These are phyloP conservation scores for Monascus ruber DNA, from an alignment of 2,329 filamentous ascomycete species.

Conservation along the genomic window DNA sequence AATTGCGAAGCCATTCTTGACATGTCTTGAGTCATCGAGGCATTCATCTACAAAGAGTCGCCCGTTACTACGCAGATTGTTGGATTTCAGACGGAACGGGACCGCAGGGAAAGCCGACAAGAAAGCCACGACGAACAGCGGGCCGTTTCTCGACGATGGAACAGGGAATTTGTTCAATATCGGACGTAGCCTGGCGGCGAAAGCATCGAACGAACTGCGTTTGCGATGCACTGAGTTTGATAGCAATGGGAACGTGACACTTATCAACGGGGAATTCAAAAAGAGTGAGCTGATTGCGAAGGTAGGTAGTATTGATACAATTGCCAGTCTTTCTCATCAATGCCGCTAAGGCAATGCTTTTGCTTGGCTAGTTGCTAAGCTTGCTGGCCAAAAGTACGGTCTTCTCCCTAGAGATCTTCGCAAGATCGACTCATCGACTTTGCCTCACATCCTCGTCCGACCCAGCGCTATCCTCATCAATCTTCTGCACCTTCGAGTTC, in stretches of 20 bases:
- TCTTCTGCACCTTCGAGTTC: constrained; percentile 84
- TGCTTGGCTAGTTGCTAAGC: constrained; percentile 10
- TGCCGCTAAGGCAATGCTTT: too few relatives aligned
- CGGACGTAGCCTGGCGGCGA: constrained; percentile 58
- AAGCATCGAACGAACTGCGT: constrained; percentile 72
- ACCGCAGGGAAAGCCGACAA: constrained; percentile 24
- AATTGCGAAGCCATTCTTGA: constrained; percentile 2
- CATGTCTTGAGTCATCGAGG: constrained; percentile 11
- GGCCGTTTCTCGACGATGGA: constrained; percentile 50
- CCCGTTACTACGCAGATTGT: constrained; percentile 25
- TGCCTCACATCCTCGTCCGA: constrained; percentile 89
- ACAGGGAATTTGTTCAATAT: constrained; percentile 54
- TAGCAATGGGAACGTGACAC: constrained; percentile 77
- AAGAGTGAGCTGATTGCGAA: constrained; percentile 96
- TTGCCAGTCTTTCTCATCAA: too few relatives aligned
- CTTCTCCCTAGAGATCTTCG: constrained; percentile 86
- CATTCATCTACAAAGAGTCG: constrained; percentile 20
- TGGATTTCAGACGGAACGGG: constrained; percentile 24
- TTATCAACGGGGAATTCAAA: constrained; percentile 92
- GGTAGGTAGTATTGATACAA: constrained; percentile 37
- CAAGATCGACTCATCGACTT: constrained; percentile 92
- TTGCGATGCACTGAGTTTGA: constrained; percentile 93
- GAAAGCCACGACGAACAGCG: constrained; percentile 41
- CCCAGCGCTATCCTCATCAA: constrained; percentile 91
- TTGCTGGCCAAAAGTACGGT: constrained; percentile 53